Base-by-base conservation (phyloP, 2,329 filamentous ascomycete genomes). In the Colletotrichum tofieldiae region DNA sequence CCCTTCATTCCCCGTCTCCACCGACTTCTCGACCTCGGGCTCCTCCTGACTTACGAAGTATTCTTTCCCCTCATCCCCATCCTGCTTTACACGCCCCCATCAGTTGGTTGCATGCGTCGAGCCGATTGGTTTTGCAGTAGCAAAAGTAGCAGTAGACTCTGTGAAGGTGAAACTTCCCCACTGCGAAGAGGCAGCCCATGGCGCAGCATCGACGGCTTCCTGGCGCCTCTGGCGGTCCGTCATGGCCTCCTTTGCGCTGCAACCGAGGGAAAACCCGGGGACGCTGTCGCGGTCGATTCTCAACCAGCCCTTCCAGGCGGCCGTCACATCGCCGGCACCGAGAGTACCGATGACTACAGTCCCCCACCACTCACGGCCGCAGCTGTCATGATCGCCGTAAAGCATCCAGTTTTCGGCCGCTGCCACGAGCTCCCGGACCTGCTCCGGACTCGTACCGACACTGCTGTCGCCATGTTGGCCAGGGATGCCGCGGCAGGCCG, bases 281-380 rank as follows among this genome's bases (percentile, higher is more conserved):
- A 86, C 81, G 41, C 81, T 78, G 49, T 83, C 82, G 29, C 85
- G 79, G 62, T 88, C 84, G 7, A 90, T 84, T 14, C 84, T 82
- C 66, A 90, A 75, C 89, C 89, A 91, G 12, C 89, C 89, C 71
- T 80, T 84, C 80, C 83, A 83, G 1, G 82, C 84, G 1, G 82
- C 80, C 35, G 78, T 80, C 47, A 84, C 79, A 54, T 79, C 78
- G 8, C 78, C 77, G 41, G 77, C 74, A 51, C 75, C 74, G 55
- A 78, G 74, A 0, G 83, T 84, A 12, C 86, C 87, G 49, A 90
- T 75, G 6, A 90, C 84, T 35, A 91, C 75, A 2, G 87, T 89
- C n/a, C 89, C 89, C 89, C 89, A 91, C 85, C 86, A 89, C 71
- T 85, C 83, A 5, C 89, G 84, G 35, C 75, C 78, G 6, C 82